A percentile compares a stretch with the other conserved stretches of the same genome.
phyloP scores from a whole-genome alignment of 2,329 filamentous ascomycete species.

The Nemania serpens region DNA sequence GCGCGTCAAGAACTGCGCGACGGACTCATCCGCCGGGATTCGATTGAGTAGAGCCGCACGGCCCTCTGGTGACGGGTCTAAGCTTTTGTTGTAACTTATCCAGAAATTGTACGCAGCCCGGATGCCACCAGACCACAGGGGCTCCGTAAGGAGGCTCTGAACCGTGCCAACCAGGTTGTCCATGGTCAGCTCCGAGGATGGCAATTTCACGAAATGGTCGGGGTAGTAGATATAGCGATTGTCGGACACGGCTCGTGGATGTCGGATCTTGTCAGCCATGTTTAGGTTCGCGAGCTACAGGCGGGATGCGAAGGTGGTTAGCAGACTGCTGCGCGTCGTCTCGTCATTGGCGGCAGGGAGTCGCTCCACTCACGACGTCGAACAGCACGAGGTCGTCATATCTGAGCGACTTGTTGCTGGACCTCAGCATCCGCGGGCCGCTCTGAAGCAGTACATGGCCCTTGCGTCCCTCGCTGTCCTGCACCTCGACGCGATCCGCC shows the following conservation, averaged over 20 bases:
- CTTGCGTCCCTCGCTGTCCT: conserved; percentile 61
- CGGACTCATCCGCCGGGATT: conserved; percentile 63
- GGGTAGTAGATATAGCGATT: conserved; percentile 85
- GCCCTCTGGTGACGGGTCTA: background rate
- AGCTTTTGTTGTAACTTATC: conserved; percentile 4
- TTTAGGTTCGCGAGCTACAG: conserved; percentile 61
- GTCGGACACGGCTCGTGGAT: conserved; percentile 56
- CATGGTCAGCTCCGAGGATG: conserved; percentile 12
- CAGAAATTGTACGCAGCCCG: conserved; percentile 11
- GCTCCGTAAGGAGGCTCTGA: conserved; percentile 32
- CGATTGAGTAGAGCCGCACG: conserved; percentile 33
- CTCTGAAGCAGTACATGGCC: conserved; percentile 74
- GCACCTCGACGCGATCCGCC: conserved; percentile 65
- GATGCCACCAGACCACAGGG: conserved; percentile 35
- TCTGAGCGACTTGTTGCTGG: conserved; percentile 45
- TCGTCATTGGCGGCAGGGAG: background rate
- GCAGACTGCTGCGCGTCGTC: background rate
- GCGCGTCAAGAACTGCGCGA: conserved; percentile 68
- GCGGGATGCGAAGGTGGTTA: conserved; percentile 6
- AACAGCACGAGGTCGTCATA: conserved; percentile 70
- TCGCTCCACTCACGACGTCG: conserved; percentile 63
- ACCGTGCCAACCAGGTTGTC: conserved; percentile 19
- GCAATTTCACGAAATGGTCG: conserved; percentile 70
- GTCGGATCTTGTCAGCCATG: conserved; percentile 58
- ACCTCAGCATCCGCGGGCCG: conserved; percentile 77